Evolutionary conservation across 2,329 filamentous ascomycete species (phyloP).

Genomic region (Fusarium sp.): DNA sequence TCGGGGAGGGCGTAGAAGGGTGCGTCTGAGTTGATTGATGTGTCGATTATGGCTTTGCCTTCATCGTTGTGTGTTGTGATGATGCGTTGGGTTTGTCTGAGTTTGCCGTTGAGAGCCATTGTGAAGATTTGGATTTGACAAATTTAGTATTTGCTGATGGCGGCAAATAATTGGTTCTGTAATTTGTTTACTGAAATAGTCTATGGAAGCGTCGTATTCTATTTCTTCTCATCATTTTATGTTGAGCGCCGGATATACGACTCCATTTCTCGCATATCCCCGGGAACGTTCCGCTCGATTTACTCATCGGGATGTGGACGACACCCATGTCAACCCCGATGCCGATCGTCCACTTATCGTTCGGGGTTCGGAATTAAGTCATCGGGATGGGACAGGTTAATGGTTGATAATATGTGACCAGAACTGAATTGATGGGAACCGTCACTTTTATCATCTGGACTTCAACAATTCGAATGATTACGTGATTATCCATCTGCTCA

Average conservation of each 20-base stretch:
- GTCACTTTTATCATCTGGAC: not conserved
- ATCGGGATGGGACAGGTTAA: not conserved
- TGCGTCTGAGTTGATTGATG: slow-evolving; percentile 26
- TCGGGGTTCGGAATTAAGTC: not conserved
- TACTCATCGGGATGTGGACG: slow-evolving; percentile 28
- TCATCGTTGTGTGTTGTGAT: slow-evolving; percentile 42
- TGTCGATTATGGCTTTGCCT: slow-evolving; percentile 35
- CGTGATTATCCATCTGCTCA: accelerated
- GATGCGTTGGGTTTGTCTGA: slow-evolving; percentile 29
- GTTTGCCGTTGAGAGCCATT: slow-evolving; percentile 33
- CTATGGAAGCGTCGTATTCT: not conserved
- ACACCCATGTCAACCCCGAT: not conserved
- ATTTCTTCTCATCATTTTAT: not conserved
- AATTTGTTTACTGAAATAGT: accelerated
- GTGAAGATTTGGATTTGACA: not conserved
- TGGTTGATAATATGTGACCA: not conserved
- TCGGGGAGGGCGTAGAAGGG: slow-evolving; percentile 34
- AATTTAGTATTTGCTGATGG: not conserved
- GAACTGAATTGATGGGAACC: not conserved
- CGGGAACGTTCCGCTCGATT: not conserved
- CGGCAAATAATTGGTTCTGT: accelerated
- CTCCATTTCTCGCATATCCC: not conserved
- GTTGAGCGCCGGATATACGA: not conserved
- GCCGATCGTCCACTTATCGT: slow-evolving; percentile 1
- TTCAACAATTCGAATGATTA: accelerated